A percentile compares a stretch with the other conserved stretches of the same genome.
phyloP scores from a whole-genome alignment of 768 basidiomycete genomes.

The Peribolospora kevripleyi region DNA sequence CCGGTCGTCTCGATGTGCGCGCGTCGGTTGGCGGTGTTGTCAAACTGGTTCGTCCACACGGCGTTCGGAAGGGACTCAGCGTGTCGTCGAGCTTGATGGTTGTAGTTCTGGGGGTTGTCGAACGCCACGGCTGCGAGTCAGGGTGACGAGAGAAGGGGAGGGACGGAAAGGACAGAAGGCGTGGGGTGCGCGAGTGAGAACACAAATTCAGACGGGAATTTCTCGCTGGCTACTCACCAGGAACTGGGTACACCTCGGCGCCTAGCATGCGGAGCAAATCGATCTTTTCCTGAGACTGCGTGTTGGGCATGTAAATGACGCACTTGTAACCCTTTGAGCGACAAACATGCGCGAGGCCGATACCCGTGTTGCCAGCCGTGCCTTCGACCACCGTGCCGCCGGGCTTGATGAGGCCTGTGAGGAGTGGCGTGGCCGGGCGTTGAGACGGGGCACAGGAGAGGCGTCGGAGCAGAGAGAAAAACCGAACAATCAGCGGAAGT shows the following conservation, averaged over 20 bases:
- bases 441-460: background rate
- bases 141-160: background rate
- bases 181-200: background rate
- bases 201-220: background rate
- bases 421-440: background rate
- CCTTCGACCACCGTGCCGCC: constrained; percentile 97
- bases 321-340: constrained; percentile 80
- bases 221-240: constrained; percentile 24
- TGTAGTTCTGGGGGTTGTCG: constrained; percentile 87
- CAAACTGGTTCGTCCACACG: constrained; percentile 90
- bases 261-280: constrained; percentile 92
- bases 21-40: constrained; percentile 73
- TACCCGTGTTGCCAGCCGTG: constrained; percentile 73
- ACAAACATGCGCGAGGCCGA: constrained; percentile 47
- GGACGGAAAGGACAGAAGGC: background rate
- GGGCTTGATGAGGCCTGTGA: constrained; percentile 37
- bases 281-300: constrained; percentile 88
- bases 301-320: constrained; percentile 94
- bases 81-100: constrained; percentile 82
- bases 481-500: background rate
- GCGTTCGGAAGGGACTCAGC: constrained; percentile 50
- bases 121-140: constrained; percentile 45
- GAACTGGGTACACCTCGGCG: constrained; percentile 85
- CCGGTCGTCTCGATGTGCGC: constrained; percentile 78
- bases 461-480: background rate